Percentiles rank a stretch among this genome's conserved stretches.
phyloP scores from a whole-genome alignment of 306 rosid genomes.

The Castanea crenata region DNA sequence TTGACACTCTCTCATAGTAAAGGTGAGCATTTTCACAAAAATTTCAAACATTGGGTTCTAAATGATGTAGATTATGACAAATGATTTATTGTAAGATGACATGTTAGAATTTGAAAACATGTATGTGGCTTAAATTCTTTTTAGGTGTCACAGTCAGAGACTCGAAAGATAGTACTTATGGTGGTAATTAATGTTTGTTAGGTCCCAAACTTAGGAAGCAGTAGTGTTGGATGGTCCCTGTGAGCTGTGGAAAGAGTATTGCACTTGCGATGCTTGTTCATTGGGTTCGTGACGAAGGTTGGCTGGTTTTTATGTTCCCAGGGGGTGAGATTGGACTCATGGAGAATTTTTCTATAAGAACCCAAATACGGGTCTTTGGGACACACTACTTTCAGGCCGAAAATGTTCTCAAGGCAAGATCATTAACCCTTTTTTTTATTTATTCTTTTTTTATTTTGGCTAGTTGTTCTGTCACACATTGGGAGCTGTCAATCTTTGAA shows the following conservation, averaged over 20 bases:
- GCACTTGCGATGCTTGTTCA: conserved; percentile 93
- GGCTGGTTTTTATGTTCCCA: conserved; percentile 87
- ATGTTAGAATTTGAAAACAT: too few relatives aligned
- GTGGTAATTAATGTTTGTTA: conserved; percentile 26
- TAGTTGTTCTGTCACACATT: background rate
- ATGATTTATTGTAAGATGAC: too few relatives aligned
- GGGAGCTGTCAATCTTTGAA: background rate
- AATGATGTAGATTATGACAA: too few relatives aligned
- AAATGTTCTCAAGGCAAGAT: conserved; percentile 72
- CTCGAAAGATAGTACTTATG: background rate
- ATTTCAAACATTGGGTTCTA: background rate
- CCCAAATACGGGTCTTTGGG: conserved; percentile 78
- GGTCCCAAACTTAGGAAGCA: conserved; percentile 74
- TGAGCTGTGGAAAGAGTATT: conserved; percentile 88
- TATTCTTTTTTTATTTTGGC: background rate
- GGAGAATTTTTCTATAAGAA: conserved; percentile 83
- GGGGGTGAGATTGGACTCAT: conserved; percentile 81
- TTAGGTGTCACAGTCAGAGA: background rate
- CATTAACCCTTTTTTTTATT: background rate
- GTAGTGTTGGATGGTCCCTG: conserved; percentile 88
- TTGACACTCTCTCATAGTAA: conserved; percentile 37
- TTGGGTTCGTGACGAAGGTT: conserved; percentile 97
- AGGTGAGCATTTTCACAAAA: conserved; percentile 33
- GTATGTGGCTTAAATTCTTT: too few relatives aligned
- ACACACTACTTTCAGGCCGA: conserved; percentile 88